phyloP scores from a whole-genome alignment of 352 stramenopile species.

The Phytopythium delawarense region DNA sequence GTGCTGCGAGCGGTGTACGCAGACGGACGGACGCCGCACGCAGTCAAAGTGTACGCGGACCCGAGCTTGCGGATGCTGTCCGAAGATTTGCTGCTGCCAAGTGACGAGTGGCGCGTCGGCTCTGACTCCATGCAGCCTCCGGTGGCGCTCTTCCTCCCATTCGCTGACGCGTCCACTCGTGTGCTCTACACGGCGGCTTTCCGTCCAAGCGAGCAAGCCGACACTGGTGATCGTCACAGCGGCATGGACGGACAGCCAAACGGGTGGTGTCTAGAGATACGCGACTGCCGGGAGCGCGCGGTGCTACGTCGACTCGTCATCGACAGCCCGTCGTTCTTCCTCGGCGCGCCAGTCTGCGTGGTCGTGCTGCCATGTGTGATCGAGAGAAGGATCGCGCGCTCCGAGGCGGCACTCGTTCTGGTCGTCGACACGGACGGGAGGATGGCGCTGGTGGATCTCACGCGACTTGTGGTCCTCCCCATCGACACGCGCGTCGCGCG shows the following conservation, averaged over 20 bases:
- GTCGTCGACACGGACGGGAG: conserved; percentile 16
- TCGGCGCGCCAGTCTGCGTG: conserved; percentile 4
- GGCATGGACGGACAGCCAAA: not conserved
- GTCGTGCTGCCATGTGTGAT: conserved; percentile 1
- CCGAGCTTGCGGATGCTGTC: conserved; percentile 14
- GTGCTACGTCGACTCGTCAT: conserved; percentile 26
- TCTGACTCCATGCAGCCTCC: not conserved
- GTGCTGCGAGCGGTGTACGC: conserved; percentile 12
- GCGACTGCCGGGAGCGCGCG: conserved; percentile 26
- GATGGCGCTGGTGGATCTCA: conserved; percentile 26
- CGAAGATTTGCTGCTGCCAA: conserved; percentile 20
- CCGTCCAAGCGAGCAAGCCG: not conserved
- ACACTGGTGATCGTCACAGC: not conserved
- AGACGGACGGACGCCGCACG: conserved; percentile 9
- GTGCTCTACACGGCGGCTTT: conserved; percentile 10
- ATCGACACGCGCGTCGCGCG: conserved; percentile 13
- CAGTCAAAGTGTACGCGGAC: conserved; percentile 36
- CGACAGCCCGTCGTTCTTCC: not conserved
- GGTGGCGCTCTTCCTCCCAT: not conserved
- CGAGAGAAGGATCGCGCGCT: conserved; percentile 1
- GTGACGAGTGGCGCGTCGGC: conserved; percentile 30
- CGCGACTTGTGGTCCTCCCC: conserved; percentile 6
- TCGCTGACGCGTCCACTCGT: not conserved
- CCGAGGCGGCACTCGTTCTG: conserved; percentile 13
- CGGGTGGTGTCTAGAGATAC: conserved; percentile 31